A percentile compares a stretch with the other conserved stretches of the same genome.
These are phyloP conservation scores for Pouteria glomerata DNA, from an alignment of 148 eudicot genomes.

Conservation along the genomic window DNA sequence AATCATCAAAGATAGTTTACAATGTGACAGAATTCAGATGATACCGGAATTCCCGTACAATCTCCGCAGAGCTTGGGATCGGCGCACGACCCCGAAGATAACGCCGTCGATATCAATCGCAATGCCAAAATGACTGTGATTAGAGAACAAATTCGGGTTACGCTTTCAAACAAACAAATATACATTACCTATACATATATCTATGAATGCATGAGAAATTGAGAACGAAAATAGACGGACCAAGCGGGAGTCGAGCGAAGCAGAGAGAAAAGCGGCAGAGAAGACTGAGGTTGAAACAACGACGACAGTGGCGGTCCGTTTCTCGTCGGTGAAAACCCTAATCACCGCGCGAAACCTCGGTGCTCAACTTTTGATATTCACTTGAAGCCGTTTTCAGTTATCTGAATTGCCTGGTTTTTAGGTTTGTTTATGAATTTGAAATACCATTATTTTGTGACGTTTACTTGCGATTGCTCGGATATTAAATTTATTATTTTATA, in stretches of 20 bases:
- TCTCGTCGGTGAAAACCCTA: too few species aligned
- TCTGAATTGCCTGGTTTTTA: too few species aligned
- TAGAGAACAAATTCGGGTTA: too few species aligned
- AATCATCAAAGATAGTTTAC: neutral
- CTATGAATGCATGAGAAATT: neutral
- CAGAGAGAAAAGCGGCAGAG: constrained; percentile 19
- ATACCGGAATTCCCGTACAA: constrained; percentile 40
- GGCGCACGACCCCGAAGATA: constrained; percentile 54
- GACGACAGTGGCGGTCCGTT: constrained; percentile 1
- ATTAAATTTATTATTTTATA: too few species aligned
- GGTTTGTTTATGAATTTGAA: too few species aligned
- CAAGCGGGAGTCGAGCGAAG: constrained; percentile 5
- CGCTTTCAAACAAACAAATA: constrained; percentile 26
- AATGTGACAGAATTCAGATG: too few species aligned
- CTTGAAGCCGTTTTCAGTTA: too few species aligned
- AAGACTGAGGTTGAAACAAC: neutral
- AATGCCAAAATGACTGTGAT: constrained; percentile 60
- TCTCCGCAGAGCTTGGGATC: constrained; percentile 41
- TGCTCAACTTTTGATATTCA: neutral
- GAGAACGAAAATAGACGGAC: neutral
- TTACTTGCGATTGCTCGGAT: too few species aligned
- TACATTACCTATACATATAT: neutral
- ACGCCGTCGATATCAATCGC: constrained; percentile 78
- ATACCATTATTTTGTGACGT: too few species aligned
- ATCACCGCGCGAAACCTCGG: neutral